Evolutionary conservation across 768 basidiomycete genomes (phyloP), one percentile per base, ranked within the genome.

Genomic region (Lyophyllum semitale): DNA sequence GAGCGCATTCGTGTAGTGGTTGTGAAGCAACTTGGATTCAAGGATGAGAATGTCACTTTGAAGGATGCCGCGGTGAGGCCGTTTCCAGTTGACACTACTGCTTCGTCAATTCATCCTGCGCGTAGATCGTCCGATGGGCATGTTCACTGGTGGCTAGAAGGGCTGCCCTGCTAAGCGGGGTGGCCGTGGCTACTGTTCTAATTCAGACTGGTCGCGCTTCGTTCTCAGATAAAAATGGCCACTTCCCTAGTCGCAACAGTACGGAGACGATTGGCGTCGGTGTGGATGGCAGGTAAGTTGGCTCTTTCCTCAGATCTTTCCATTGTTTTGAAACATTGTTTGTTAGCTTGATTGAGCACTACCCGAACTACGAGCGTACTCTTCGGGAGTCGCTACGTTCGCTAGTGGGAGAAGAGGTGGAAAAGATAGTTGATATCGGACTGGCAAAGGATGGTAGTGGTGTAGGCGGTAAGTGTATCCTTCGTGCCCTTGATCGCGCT

Each of bases 401-500:
- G 3, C 66, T 98, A 20, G 84, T 98, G 2, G 96, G 96, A 2
- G 76, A 83, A 37, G 85, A 91, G 29, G 85, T 91, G 7, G 93
- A 95, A 75, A 77, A 84, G 64, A 77, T 84, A 27, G 85, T 97
- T 0, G 81, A 88, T 46, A 91, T 98, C 63, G 96, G 93, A 33
- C 68, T 98, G 68, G 97, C 97, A 4, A 98, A 97, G 71, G 97
- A 99, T 63, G 97, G 97, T 12, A 95, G 93, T 65, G 97, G 96
- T 33, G 94, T 95, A 38, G 97, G 97, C 66, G 96, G 95, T 97
- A 70, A 74, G 89, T 53, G 29, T 37, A 42, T 54, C 15, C 17
- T 35, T 44, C 42, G 57, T 37, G 55, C 54, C 23, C 32, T 27
- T 30, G 11, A 4, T 18, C 7, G 17, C 11, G 20, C 40, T 42